Base-by-base conservation (phyloP, 2,329 filamentous ascomycete species). In the Neofusicoccum cordaticola region DNA sequence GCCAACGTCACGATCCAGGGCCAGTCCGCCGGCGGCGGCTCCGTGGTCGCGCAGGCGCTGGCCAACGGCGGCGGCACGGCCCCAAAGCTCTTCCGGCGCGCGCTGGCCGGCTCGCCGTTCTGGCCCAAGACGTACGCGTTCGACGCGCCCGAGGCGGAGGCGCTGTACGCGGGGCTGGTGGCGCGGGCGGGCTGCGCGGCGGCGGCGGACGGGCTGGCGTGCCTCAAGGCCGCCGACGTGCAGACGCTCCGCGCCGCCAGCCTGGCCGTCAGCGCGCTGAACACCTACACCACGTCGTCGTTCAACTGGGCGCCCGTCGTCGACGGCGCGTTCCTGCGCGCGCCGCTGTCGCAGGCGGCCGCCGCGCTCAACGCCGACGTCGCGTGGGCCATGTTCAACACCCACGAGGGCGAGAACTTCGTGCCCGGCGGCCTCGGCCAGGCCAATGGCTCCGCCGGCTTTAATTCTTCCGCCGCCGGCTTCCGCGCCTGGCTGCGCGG, bases 401-500 rank as follows among this genome's bases (percentile, higher is more conserved):
- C 83, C 0, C 83, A 87, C 69, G 86, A 89, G 73, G 86, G 87
- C 22, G 82, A 88, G 71, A 86, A 85, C 67, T 89, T 89, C 68
- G 77, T 87, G 22, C 85, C 85, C 0, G 71, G 81, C 0, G 83
- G 81, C 0, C 75, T 88, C 1, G 70, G 75, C 17, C 76, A 74
- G 53, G 66, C 67, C 0, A 67, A 69, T 0, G 72, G 74, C 1
- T 72, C 72, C 2, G 74, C 74, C 15, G 78, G 79, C 0, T 87
- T 84, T 70, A 86, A 86, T 67, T 79, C 79, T 1, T 85, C 81
- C 1, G 60, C 63, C 1, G 75, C 79, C 0, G 82, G 80, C 2
- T 87, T 88, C 68, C 75, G 83, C 22, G 34, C 15, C 11, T 88
- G 85, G 86, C 70, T 88, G 0, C 64, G 67, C 0, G 84, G 84